Conservation (phyloP, 441 rosid genomes). For the Capsella rubella region DNA sequence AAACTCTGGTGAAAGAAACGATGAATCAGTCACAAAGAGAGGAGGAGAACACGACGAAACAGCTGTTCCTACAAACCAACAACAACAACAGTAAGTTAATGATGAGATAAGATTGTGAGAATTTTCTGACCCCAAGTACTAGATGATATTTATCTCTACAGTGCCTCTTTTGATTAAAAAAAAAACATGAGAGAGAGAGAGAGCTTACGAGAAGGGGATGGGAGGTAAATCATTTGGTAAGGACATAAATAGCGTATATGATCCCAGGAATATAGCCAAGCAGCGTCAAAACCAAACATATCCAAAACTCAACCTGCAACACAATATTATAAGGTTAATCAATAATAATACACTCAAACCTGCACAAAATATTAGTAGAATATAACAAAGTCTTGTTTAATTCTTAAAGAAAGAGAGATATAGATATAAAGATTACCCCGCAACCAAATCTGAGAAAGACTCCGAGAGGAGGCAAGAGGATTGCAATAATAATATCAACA, state of each 20-base stretch:
- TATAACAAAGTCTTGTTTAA: too few species aligned
- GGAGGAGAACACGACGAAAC: slow-evolving; percentile 35
- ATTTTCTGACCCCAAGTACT: too few species aligned
- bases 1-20: slow-evolving; percentile 14
- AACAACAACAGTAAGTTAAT: background rate
- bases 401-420: background rate
- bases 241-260: slow-evolving; percentile 73
- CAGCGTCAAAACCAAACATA: slow-evolving; percentile 77
- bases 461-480: slow-evolving; percentile 92
- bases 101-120: too few species aligned
- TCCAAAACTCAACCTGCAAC: slow-evolving; percentile 84
- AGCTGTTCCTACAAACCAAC: slow-evolving; percentile 39
- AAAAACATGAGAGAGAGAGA: background rate
- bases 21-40: slow-evolving; percentile 25
- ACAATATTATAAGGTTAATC: too few species aligned
- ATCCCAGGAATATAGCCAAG: slow-evolving; percentile 87
- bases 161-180: too few species aligned
- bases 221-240: slow-evolving; percentile 64
- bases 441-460: slow-evolving; percentile 91
- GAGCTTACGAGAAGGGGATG: slow-evolving; percentile 38
- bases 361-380: too few species aligned
- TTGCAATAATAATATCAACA: slow-evolving; percentile 77
- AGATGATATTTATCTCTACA: too few species aligned
- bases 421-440: slow-evolving; percentile 43
- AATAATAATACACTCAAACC: too few species aligned